Evolutionary conservation across 148 eudicot species (phyloP).

Genomic region (Polygonum aviculare): DNA sequence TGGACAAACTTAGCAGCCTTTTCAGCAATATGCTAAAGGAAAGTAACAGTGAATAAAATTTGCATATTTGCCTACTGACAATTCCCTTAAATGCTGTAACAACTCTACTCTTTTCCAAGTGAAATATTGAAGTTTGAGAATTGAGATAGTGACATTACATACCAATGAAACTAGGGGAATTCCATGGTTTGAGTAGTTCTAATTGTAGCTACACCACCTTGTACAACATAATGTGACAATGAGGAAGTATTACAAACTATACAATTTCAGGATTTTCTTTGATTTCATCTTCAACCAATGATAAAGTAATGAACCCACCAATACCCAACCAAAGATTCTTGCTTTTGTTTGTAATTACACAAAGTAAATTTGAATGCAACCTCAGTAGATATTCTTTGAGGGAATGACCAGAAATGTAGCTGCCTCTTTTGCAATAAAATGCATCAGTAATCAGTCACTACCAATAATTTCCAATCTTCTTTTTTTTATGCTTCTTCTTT

Average conservation of each 20-base stretch:
- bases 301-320: neutral
- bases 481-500: neutral
- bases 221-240: too few species aligned
- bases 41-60: neutral
- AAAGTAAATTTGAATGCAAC: neutral
- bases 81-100: neutral
- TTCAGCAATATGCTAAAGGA: neutral
- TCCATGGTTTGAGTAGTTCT: neutral
- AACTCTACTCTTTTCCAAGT: neutral
- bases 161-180: neutral
- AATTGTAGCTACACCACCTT: too few species aligned
- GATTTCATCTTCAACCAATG: too few species aligned
- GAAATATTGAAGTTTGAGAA: neutral
- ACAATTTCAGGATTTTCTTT: too few species aligned
- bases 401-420: neutral
- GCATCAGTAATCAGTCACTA: neutral
- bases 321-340: neutral
- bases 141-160: neutral
- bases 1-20: neutral
- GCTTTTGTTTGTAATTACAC: neutral
- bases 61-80: neutral
- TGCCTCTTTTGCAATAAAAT: neutral
- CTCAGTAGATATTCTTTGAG: neutral
- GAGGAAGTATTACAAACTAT: too few species aligned
- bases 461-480: neutral